Percentiles rank a stretch among this genome's conserved stretches.
Conservation (phyloP, 1,284 basidiomycete genomes). For the Rhodofomes roseus region DNA sequence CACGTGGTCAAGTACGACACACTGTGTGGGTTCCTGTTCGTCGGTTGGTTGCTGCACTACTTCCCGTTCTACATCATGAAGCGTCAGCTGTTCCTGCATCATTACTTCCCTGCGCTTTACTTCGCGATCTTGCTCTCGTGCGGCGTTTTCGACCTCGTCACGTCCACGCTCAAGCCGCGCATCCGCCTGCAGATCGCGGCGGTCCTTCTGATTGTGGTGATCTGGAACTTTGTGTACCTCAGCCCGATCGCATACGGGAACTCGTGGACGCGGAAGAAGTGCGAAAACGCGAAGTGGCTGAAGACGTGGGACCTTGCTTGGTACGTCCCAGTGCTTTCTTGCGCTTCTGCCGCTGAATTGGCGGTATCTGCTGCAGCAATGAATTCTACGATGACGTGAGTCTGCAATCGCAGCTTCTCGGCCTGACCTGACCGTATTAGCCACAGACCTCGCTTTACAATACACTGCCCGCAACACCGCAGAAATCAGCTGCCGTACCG, state of each 20-base stretch:
- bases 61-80: conserved; percentile 96
- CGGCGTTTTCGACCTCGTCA: conserved; percentile 82
- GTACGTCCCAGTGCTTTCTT: conserved; percentile 18
- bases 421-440: neutral
- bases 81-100: conserved; percentile 95
- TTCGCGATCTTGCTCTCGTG: conserved; percentile 85
- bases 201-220: conserved; percentile 66
- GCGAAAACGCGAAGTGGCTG: conserved; percentile 78
- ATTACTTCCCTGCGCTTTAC: conserved; percentile 96
- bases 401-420: neutral
- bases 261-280: conserved; percentile 83
- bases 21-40: conserved; percentile 86
- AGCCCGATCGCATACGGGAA: conserved; percentile 85
- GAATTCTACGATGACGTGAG: conserved; percentile 63
- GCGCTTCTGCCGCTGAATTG: neutral
- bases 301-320: conserved; percentile 97
- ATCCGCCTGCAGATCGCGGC: conserved; percentile 79
- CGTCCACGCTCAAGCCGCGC: conserved; percentile 73
- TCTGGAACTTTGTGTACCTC: conserved; percentile 80
- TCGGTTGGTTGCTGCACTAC: conserved; percentile 95
- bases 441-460: conserved; percentile 54
- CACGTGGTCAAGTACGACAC: conserved; percentile 86
- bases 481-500: conserved; percentile 22
- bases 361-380: conserved; percentile 35
- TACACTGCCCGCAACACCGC: conserved; percentile 33